Evolutionary conservation across 2,329 filamentous ascomycete genomes (phyloP), one percentile per base, ranked within the genome.

Genomic region (Colletotrichum aenigma): DNA sequence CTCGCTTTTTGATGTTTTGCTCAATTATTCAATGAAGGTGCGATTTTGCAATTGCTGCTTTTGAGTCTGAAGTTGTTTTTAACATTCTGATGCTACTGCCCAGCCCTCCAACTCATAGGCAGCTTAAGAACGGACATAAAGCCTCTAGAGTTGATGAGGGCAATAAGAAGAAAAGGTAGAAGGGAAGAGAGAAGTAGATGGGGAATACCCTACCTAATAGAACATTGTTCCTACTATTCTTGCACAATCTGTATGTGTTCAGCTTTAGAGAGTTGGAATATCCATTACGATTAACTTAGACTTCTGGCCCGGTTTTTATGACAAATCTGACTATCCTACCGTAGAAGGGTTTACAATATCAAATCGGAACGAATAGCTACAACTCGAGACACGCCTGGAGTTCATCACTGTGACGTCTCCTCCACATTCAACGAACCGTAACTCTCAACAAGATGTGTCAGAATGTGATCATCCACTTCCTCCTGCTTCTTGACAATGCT

Each of bases 401-500:
- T 24, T 4, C n/a, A 52, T 52, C n/a, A 21, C 43, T 2, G 10
- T 24, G 43, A 10, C 4, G 43, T 21, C 10, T 67, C 65, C 18
- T 28, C 65, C 18, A 67, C 1, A 3, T 32, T 32, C 15, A 67
- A 34, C 2, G 24, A 48, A 10, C 48, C 48, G 21, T 68, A 58
- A 32, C 32, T 78, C 3, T 81, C 74, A 5, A 83, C 75, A 3
- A 83, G 74, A 16, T 79, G 78, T 9, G 69, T 77, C 65, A 83
- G 68, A 0, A 79, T 74, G 0, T 80, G 76, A 0, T 73, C 70
- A 8, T 81, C 77, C 12, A 78, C 4, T n/a, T 84, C 81, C 24
- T 83, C 78, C 30, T 76, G 77, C 30, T 79, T 81, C 58, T 78
- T 81, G 2, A 81, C 78, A 1, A 83, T 77, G 28, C 77, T 81